phyloP scores from a whole-genome alignment of 345 rosid genomes.

The Populus nigra region DNA sequence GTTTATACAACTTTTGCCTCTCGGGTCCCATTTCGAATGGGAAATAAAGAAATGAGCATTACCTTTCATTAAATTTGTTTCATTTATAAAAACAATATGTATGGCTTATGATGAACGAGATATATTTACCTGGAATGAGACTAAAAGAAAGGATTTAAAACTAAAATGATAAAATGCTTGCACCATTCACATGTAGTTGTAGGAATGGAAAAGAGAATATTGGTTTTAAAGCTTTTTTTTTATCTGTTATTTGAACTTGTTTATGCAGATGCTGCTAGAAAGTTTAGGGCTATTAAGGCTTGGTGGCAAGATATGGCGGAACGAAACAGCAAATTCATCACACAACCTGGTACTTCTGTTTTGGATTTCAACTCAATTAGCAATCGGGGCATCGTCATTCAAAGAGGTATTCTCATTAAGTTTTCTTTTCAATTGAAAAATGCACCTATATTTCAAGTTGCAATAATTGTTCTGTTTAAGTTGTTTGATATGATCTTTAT shows the following conservation, averaged over 20 bases:
- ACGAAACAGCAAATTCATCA: conserved; percentile 38
- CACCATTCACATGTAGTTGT: background rate
- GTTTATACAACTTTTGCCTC: background rate
- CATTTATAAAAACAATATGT: background rate
- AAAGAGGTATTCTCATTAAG: conserved; percentile 44
- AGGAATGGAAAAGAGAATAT: background rate
- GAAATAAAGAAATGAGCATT: background rate
- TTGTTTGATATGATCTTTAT: background rate
- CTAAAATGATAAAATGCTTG: background rate
- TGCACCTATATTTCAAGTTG: too few species aligned
- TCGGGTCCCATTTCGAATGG: background rate
- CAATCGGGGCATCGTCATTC: conserved; percentile 22
- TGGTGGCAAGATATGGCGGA: conserved; percentile 95
- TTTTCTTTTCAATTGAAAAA: background rate
- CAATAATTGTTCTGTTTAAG: too few species aligned
- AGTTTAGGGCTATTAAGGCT: conserved; percentile 72
- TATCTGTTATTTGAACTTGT: background rate
- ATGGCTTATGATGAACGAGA: background rate
- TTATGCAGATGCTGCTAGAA: conserved; percentile 62
- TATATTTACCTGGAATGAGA: background rate
- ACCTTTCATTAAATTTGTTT: too few species aligned
- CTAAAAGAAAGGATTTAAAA: background rate
- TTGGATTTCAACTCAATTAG: conserved; percentile 29
- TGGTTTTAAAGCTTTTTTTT: background rate
- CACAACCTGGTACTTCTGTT: conserved; percentile 34